Conservation (phyloP, 2,329 filamentous ascomycete genomes). For the Paracoccidioides lutzii region DNA sequence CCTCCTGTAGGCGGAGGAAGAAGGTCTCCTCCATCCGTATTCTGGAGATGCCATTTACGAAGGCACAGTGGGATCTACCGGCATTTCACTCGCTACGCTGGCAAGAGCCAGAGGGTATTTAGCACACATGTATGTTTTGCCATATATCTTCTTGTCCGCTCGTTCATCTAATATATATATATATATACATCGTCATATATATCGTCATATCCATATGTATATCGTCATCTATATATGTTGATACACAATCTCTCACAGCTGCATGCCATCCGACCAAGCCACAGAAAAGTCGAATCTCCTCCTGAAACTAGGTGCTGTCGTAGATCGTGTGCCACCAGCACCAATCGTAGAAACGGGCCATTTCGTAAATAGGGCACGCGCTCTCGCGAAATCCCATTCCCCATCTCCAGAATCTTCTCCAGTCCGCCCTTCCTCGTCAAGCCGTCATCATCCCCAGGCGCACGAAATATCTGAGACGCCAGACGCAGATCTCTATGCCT, state of each 20-base stretch:
- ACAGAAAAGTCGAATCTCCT: slow-evolving; percentile 82
- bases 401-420: slow-evolving; percentile 14
- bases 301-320: slow-evolving; percentile 76
- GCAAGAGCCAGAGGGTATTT: slow-evolving; percentile 79
- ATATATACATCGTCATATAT: background rate
- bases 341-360: slow-evolving; percentile 89
- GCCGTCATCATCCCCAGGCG: background rate
- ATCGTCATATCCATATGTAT: background rate
- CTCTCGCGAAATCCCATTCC: slow-evolving; percentile 63
- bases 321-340: slow-evolving; percentile 79
- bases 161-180: background rate
- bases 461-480: slow-evolving; percentile 9
- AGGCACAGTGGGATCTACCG: slow-evolving; percentile 90
- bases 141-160: background rate
- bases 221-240: background rate
- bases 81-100: slow-evolving; percentile 83
- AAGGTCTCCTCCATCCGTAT: slow-evolving; percentile 61
- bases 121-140: slow-evolving; percentile 58
- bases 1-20: slow-evolving; percentile 52
- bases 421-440: slow-evolving; percentile 7
- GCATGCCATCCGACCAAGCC: slow-evolving; percentile 89
- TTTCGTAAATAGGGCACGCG: slow-evolving; percentile 83
- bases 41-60: slow-evolving; percentile 94
- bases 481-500: slow-evolving; percentile 7
- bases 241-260: slow-evolving; percentile 32